Conservation (phyloP, 768 basidiomycete species). For the Polyporus arcularius region DNA sequence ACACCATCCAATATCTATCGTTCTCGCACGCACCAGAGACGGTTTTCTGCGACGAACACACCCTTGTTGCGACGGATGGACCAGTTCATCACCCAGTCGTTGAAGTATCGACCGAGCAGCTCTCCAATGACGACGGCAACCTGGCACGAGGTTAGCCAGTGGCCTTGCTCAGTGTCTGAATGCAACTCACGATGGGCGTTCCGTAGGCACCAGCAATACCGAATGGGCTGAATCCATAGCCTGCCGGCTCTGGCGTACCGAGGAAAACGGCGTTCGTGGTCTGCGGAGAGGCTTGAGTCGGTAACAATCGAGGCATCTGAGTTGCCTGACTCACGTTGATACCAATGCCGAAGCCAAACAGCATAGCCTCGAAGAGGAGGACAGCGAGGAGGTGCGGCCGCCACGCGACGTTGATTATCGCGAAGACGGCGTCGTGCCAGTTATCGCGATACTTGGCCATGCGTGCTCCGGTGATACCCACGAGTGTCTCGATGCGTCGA, state of each 20-base stretch:
- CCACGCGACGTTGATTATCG: conserved; percentile 58
- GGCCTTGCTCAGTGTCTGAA: background rate
- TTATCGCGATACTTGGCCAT: conserved; percentile 57
- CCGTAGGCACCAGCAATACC: conserved; percentile 55
- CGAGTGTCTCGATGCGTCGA: conserved; percentile 56
- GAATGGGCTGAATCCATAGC: conserved; percentile 51
- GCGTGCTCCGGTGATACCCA: conserved; percentile 63
- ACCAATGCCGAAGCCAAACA: conserved; percentile 68
- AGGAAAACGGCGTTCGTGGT: conserved; percentile 70
- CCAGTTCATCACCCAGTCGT: conserved; percentile 49
- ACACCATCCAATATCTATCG: background rate
- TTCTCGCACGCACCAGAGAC: conserved; percentile 49
- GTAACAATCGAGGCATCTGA: background rate
- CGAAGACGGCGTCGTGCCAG: conserved; percentile 47
- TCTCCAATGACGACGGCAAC: conserved; percentile 54
- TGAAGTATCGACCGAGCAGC: conserved; percentile 49
- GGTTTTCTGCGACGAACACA: conserved; percentile 56
- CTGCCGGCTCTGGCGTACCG: conserved; percentile 52
- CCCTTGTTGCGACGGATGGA: conserved; percentile 48
- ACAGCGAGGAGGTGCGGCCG: conserved; percentile 58
- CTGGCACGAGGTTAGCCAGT: conserved; percentile 22
- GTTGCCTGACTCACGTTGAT: conserved; percentile 45
- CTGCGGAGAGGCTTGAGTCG: conserved; percentile 30
- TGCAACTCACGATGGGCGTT: conserved; percentile 50
- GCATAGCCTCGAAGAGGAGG: conserved; percentile 54